phyloP scores from a whole-genome alignment of 2,329 filamentous ascomycete genomes.

The Fusarium abutilonis region DNA sequence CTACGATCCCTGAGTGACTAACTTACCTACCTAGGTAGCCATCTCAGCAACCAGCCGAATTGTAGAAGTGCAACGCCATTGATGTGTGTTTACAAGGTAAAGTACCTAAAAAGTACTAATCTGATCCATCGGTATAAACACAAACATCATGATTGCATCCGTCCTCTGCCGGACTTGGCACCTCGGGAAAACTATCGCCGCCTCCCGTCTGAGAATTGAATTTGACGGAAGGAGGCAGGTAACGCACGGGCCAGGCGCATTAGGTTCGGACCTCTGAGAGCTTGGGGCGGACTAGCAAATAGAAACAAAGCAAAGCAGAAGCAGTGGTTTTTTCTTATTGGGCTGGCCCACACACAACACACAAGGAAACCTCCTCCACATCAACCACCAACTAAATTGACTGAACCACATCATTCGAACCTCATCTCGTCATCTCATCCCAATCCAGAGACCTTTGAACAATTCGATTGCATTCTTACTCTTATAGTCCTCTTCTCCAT shows the following conservation, averaged over 20 bases:
- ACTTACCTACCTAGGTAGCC: too few relatives aligned
- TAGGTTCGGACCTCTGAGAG: constrained; percentile 3
- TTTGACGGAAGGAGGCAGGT: constrained; percentile 9
- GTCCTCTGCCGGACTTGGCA: constrained; percentile 6
- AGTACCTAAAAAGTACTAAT: neutral
- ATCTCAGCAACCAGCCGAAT: neutral
- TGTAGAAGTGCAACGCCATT: constrained; percentile 2
- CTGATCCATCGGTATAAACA: neutral
- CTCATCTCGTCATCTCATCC: constrained; percentile 30
- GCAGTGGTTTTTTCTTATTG: constrained; percentile 23
- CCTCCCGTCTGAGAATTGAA: constrained; percentile 21
- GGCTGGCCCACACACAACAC: constrained; percentile 18
- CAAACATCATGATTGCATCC: neutral
- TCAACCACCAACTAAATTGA: constrained; percentile 21
- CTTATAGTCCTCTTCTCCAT: constrained; percentile 19
- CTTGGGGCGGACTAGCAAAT: constrained; percentile 9
- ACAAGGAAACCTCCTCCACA: constrained; percentile 22
- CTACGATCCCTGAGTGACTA: constrained; percentile 34
- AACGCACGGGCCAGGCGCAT: constrained; percentile 29
- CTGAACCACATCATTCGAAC: constrained; percentile 36
- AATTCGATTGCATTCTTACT: constrained; percentile 16
- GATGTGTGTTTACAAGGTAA: neutral
- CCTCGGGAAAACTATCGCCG: constrained; percentile 37
- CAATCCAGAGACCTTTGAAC: constrained; percentile 27
- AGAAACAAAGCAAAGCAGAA: neutral